These are phyloP conservation scores for Malus domestica DNA, from an alignment of 306 rosid species.

Conservation along the genomic window ASM211411v1 NC_041798.1:23784001-23784500, in stretches of 20 bases:
- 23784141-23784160: constrained; percentile 45
- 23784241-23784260: constrained; percentile 17
- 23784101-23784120: background rate
- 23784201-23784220: constrained; percentile 66
- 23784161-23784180: constrained; percentile 80
- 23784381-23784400: constrained; percentile 42
- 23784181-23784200: constrained; percentile 66
- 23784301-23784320: constrained; percentile 57
- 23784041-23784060: too few relatives aligned
- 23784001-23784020: constrained; percentile 49
- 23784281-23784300: background rate
- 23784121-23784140: constrained; percentile 44
- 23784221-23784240: constrained; percentile 35
- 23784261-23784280: background rate
- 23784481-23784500: constrained; percentile 62
- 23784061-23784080: too few relatives aligned
- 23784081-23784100: too few relatives aligned
- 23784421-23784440: constrained; percentile 59
- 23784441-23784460: constrained; percentile 57
- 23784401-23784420: constrained; percentile 63
- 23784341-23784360: constrained; percentile 71
- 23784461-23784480: constrained; percentile 57
- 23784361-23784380: constrained; percentile 52
- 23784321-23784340: constrained; percentile 37
- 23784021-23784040: background rate